Conservation (phyloP, 306 rosid genomes). For the Cucurbita argyrosperma region DNA sequence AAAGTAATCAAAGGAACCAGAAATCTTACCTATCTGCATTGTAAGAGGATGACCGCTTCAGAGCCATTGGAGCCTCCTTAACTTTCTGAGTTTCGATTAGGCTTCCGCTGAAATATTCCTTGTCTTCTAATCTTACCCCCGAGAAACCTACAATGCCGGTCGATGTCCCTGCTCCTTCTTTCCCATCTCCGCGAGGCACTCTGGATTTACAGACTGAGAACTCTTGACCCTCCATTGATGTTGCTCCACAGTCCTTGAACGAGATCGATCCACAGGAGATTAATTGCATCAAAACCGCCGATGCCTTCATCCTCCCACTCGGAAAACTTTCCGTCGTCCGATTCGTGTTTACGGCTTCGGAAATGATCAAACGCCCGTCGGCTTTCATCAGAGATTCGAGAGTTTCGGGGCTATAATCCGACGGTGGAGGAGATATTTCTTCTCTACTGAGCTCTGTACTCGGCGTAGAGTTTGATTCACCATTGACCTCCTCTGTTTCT, state of each 20-base stretch:
- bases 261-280: constrained; percentile 81
- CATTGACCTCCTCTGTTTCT: constrained; percentile 2
- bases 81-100: constrained; percentile 55
- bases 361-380: constrained; percentile 44
- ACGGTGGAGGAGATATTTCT: constrained; percentile 98
- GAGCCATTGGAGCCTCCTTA: constrained; percentile 14
- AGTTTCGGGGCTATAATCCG: constrained; percentile 91
- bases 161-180: constrained; percentile 24
- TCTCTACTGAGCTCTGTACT: constrained; percentile 67
- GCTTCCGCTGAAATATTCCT: constrained; percentile 88
- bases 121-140: constrained; percentile 68
- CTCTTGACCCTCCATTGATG: constrained; percentile 40
- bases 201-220: constrained; percentile 47
- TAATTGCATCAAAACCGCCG: constrained; percentile 65
- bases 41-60: constrained; percentile 81
- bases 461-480: constrained; percentile 16
- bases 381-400: constrained; percentile 75
- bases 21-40: constrained; percentile 59
- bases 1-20: background rate
- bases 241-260: constrained; percentile 50
- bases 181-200: constrained; percentile 35
- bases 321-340: constrained; percentile 32
- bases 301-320: constrained; percentile 57
- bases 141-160: constrained; percentile 26
- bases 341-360: constrained; percentile 13